Evolutionary conservation across 257 asterid genomes (phyloP), one percentile per base, ranked within the genome.

Genomic region (Fraxinus americana): DNA sequence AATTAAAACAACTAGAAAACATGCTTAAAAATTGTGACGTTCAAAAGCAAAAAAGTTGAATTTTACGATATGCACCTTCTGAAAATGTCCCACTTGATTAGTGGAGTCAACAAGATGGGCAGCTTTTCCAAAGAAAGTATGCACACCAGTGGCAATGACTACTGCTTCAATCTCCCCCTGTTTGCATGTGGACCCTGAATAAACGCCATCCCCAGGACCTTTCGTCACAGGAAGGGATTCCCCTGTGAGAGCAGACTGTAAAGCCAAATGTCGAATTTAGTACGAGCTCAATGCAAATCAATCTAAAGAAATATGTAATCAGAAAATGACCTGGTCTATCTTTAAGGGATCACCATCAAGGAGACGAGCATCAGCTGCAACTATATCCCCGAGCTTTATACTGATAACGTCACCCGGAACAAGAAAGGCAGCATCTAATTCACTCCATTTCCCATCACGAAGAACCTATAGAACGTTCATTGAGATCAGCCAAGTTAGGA

Each of bases 31-130:
- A 72, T 25, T 23, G 41, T 5, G 14, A 54, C 23, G 23, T 45
- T 45, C 10, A 27, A 12, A 63, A 72, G 9, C 5, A 34, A 17
- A 48, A 48, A 32, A 72, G 23, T 29, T 48, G 65, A 35, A 72
- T 72, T 27, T 72, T 17, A 68, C 4, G 23, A n/a, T 25, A n/a
- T 9, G 35, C 30, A 85, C 89, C 85, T 80, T 81, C 65, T 85
- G 89, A 79, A 85, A 85, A 78, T 85, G 89, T 19, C 89, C 89
- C 43, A 80, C 82, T 41, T 85, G 86, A 16, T 79, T 82, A n/a
- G 89, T 85, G 77, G 74, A 80, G 45, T 85, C 89, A 3, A 85
- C 89, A 41, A 85, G 89, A 70, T 85, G 89, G 69, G 89, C 89
- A 41, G 89, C 87, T 67, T 85, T 85, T 19, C 89, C 89, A 25